Evolutionary conservation across 139 green algal species (phyloP).

Genomic region (Nannochloris sp.): DNA sequence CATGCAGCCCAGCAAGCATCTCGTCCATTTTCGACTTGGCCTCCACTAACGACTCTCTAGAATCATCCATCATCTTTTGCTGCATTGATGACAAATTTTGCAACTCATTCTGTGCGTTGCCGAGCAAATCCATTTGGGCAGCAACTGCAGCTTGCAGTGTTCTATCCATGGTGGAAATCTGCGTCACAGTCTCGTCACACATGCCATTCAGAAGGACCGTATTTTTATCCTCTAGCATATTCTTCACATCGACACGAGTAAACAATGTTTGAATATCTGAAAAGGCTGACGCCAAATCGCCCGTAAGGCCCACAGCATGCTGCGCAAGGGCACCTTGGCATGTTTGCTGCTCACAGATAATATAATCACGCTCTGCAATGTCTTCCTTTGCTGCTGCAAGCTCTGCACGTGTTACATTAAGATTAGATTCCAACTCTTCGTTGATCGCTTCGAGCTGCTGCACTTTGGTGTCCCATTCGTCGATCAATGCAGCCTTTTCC

Average conservation of each 20-base stretch:
- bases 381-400: conserved; percentile 14
- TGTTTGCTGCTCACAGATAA: conserved; percentile 29
- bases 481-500: conserved; percentile 11
- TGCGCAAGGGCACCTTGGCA: conserved; percentile 20
- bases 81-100: neutral
- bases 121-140: conserved; percentile 23
- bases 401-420: conserved; percentile 14
- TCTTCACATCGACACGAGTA: conserved; percentile 21
- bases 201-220: conserved; percentile 20
- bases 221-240: conserved; percentile 32
- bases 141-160: conserved; percentile 13
- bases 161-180: conserved; percentile 19
- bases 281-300: conserved; percentile 15
- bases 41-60: neutral
- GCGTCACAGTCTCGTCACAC: neutral
- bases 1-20: neutral
- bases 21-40: neutral
- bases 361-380: conserved; percentile 32
- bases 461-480: conserved; percentile 4
- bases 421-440: conserved; percentile 13
- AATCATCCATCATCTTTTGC: neutral
- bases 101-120: conserved; percentile 6
- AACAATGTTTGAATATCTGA: conserved; percentile 25
- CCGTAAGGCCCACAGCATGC: conserved; percentile 21
- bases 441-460: conserved; percentile 17